Percentiles rank a stretch among this genome's conserved stretches.
These are phyloP conservation scores for Penicillium turbatum DNA, from an alignment of 495 filamentous ascomycete genomes.

Conservation along the genomic window DNA sequence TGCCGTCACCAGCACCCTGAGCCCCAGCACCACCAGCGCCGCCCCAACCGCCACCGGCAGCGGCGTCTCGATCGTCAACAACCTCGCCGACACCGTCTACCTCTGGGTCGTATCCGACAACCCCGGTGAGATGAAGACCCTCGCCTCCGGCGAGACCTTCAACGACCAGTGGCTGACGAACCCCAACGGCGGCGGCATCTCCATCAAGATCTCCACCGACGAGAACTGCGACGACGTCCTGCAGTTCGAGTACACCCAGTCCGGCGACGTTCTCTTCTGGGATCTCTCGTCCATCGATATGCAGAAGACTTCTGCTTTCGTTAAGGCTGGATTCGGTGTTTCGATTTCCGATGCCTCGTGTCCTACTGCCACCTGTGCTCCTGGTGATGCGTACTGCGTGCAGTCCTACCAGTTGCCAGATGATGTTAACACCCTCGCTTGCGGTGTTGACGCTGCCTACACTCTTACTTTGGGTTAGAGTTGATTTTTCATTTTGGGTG, in stretches of 20 bases:
- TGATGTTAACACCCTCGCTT: constrained; percentile 31
- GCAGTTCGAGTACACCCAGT: constrained; percentile 45
- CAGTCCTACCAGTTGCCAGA: constrained; percentile 33
- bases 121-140: constrained; percentile 23
- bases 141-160: constrained; percentile 24
- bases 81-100: constrained; percentile 32
- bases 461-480: constrained; percentile 23
- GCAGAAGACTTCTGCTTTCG: constrained; percentile 25
- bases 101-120: constrained; percentile 32
- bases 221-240: constrained; percentile 24
- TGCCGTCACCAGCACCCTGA: constrained; percentile 5
- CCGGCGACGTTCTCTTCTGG: constrained; percentile 39
- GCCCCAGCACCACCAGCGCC: constrained; percentile 8
- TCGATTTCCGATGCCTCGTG: constrained; percentile 29
- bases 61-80: constrained; percentile 36
- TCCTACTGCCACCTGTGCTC: constrained; percentile 24
- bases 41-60: constrained; percentile 12
- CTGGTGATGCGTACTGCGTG: constrained; percentile 31
- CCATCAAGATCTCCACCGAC: constrained; percentile 40
- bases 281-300: constrained; percentile 44
- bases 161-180: constrained; percentile 33
- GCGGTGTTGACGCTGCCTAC: constrained; percentile 18
- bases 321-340: constrained; percentile 33
- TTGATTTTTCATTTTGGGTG: constrained; percentile 1
- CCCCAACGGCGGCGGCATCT: constrained; percentile 38